Conservation (phyloP, 2,329 filamentous ascomycete species). For the Stagonosporopsis rhizophila region DNA sequence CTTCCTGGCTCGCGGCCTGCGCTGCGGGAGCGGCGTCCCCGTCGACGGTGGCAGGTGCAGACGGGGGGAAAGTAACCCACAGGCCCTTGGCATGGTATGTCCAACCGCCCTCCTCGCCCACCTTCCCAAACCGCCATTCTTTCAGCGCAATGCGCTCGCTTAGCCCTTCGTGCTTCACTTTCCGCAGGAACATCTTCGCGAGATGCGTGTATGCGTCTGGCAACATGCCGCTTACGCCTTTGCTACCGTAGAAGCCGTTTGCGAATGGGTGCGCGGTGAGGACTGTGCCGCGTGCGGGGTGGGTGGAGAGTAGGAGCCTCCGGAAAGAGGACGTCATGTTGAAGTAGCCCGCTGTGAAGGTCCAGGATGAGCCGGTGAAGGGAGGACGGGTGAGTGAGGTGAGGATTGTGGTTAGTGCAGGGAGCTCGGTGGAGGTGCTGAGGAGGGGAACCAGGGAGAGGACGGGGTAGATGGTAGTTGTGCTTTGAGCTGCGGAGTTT, state of each 20-base stretch:
- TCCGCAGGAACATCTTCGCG: slow-evolving; percentile 78
- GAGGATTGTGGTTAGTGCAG: slow-evolving; percentile 78
- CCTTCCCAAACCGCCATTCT: slow-evolving; percentile 86
- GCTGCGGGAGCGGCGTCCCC: too few species aligned
- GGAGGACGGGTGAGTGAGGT: slow-evolving; percentile 70
- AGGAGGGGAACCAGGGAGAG: slow-evolving; percentile 88
- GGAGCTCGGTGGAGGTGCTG: slow-evolving; percentile 87
- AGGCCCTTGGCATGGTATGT: slow-evolving; percentile 98
- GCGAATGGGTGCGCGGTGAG: slow-evolving; percentile 92
- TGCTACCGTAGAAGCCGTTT: slow-evolving; percentile 92
- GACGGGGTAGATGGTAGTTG: slow-evolving; percentile 78
- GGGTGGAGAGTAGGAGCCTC: slow-evolving; percentile 76
- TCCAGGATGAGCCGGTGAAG: slow-evolving; percentile 80
- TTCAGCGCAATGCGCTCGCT: slow-evolving; percentile 72
- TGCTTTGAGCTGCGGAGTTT: slow-evolving; percentile 40
- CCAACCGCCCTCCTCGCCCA: slow-evolving; percentile 85
- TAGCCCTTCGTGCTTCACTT: slow-evolving; percentile 61
- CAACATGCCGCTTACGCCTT: slow-evolving; percentile 86
- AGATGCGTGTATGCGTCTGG: slow-evolving; percentile 93
- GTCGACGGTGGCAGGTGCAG: slow-evolving; percentile 19
- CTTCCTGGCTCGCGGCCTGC: slow-evolving; percentile 54
- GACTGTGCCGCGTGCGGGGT: slow-evolving; percentile 75
- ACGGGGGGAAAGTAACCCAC: slow-evolving; percentile 77
- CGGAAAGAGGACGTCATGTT: slow-evolving; percentile 90
- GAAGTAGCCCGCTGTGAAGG: slow-evolving; percentile 97